Evolutionary conservation across 2,329 filamentous ascomycete genomes (phyloP).

Genomic region (Piedraia hortae): DNA sequence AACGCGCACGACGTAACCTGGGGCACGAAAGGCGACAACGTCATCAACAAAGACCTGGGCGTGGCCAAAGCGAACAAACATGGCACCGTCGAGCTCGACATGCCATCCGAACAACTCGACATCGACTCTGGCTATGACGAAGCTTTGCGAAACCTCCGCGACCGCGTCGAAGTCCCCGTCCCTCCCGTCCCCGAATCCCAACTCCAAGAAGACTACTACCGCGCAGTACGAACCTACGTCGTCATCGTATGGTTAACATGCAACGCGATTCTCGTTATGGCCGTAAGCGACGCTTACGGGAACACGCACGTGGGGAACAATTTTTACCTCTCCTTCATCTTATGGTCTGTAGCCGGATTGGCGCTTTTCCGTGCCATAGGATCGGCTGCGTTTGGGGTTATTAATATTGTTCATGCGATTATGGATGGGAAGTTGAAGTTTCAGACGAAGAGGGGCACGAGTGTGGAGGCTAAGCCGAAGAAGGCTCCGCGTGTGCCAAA

Average conservation of each 20-base stretch:
- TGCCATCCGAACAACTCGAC: conserved; percentile 92
- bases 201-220: conserved; percentile 95
- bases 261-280: conserved; percentile 84
- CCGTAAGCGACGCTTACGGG: conserved; percentile 62
- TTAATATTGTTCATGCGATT: conserved; percentile 59
- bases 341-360: conserved; percentile 69
- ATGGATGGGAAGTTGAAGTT: conserved; percentile 60
- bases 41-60: conserved; percentile 75
- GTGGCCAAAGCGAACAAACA: conserved; percentile 48
- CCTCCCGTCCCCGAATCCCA: conserved; percentile 41
- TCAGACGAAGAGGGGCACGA: conserved; percentile 7
- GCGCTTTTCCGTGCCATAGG: conserved; percentile 76
- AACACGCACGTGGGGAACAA: conserved; percentile 47
- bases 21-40: conserved; percentile 97
- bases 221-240: conserved; percentile 91
- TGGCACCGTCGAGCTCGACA: conserved; percentile 73
- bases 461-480: too few relatives aligned
- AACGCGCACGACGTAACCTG: conserved; percentile 98
- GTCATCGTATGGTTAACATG: conserved; percentile 81
- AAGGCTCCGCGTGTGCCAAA: too few relatives aligned
- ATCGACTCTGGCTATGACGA: conserved; percentile 96
- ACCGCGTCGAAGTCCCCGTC: conserved; percentile 56
- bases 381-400: conserved; percentile 50
- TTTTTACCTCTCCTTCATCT: conserved; percentile 72
- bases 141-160: conserved; percentile 79